Conservation (phyloP, 2,329 filamentous ascomycete genomes). For the Thermoascus crustaceus region DNA sequence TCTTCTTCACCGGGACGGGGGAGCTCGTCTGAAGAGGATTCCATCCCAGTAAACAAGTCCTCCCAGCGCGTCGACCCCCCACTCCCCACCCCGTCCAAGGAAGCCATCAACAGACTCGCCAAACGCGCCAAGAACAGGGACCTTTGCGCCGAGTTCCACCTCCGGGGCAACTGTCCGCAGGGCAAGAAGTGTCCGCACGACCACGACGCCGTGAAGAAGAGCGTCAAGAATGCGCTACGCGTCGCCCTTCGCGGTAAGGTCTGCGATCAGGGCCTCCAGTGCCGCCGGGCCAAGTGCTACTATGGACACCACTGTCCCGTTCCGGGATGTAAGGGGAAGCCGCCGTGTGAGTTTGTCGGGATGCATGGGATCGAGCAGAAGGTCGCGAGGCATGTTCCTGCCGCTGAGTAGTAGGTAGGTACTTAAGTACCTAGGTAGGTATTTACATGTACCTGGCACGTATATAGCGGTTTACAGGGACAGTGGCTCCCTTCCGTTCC, state of each 20-base stretch:
- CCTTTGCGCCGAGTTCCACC: constrained; percentile 38
- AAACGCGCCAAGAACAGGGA: constrained; percentile 23
- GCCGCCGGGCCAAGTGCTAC: constrained; percentile 28
- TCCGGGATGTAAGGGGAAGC: background rate
- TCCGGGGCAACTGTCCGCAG: constrained; percentile 24
- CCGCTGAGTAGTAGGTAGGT: background rate
- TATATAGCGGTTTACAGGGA: no score
- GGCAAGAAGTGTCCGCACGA: constrained; percentile 26
- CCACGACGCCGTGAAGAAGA: constrained; percentile 29
- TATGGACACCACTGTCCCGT: constrained; percentile 28
- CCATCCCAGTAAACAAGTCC: background rate
- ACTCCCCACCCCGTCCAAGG: background rate
- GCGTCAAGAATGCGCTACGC: constrained; percentile 29
- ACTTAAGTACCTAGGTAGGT: background rate
- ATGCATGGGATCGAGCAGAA: background rate
- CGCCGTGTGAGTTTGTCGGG: background rate
- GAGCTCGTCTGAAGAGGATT: no score
- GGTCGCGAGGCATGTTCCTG: background rate
- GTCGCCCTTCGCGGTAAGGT: constrained; percentile 20
- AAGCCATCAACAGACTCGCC: background rate
- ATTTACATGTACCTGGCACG: no score
- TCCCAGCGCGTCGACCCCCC: background rate
- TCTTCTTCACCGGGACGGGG: no score
- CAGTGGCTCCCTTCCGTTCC: no score
- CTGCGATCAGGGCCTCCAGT: constrained; percentile 19